These are phyloP conservation scores for Coniosporium tulheliwenetii DNA, from an alignment of 2,329 filamentous ascomycete genomes.

Conservation along the genomic window DNA sequence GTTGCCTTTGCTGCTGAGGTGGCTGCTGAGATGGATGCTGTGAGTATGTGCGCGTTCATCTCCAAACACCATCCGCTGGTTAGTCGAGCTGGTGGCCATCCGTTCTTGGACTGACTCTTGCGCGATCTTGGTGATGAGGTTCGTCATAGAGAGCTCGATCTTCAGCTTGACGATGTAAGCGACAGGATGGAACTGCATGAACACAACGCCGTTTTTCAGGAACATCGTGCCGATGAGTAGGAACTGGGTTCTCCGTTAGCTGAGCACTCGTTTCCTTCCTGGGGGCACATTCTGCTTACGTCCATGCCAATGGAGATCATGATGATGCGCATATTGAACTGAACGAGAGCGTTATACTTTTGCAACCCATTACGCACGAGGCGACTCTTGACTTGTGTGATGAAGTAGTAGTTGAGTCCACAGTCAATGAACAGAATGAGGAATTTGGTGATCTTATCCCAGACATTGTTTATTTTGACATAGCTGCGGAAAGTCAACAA, in stretches of 20 bases:
- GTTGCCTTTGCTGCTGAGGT: no score
- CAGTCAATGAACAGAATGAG: conserved; percentile 21
- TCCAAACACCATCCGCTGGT: no score
- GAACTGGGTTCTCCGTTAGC: no score
- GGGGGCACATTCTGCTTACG: conserved; percentile 2
- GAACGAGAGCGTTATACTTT: conserved; percentile 34
- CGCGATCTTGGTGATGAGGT: conserved; percentile 28
- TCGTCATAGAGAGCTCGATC: conserved; percentile 37
- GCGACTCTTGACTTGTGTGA: conserved; percentile 27
- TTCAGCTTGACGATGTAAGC: conserved; percentile 34
- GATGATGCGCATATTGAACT: conserved; percentile 36
- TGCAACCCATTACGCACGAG: conserved; percentile 32
- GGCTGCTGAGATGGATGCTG: no score
- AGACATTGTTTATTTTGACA: conserved; percentile 18
- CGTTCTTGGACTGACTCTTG: background rate
- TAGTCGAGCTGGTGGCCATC: no score
- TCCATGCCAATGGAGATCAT: conserved; percentile 35
- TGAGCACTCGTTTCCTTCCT: no score
- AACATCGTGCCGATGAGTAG: no score
- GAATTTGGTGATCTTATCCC: conserved; percentile 22
- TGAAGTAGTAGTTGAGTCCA: conserved; percentile 21
- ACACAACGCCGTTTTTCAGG: conserved; percentile 11
- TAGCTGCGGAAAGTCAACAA: conserved; percentile 8
- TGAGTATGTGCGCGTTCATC: no score
- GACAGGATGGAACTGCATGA: conserved; percentile 34